Evolutionary conservation across 345 rosid genomes (phyloP).

Genomic region (Toxicodendron radicans): DNA sequence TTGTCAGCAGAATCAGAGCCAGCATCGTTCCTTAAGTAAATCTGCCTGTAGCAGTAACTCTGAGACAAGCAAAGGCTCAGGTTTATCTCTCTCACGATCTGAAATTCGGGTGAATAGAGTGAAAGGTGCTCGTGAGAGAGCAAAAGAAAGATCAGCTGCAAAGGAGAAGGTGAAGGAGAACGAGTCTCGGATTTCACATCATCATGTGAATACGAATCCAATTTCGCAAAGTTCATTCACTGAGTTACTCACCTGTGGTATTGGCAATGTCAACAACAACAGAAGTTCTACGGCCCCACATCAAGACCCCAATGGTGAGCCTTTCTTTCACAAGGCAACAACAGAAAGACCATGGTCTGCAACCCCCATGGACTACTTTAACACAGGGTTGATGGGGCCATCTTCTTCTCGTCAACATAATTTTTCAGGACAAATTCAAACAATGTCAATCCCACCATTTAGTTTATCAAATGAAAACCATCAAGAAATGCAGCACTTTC

Average conservation of each 20-base stretch:
- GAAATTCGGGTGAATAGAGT: slow-evolving; percentile 59
- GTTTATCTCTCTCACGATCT: slow-evolving; percentile 71
- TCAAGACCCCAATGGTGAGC: slow-evolving; percentile 27
- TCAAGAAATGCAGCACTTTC: slow-evolving; percentile 63
- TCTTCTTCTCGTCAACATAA: slow-evolving; percentile 40
- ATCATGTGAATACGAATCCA: slow-evolving; percentile 31
- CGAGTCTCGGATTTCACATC: slow-evolving; percentile 28
- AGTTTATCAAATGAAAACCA: slow-evolving; percentile 46
- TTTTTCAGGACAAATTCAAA: slow-evolving; percentile 50
- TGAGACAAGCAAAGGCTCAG: slow-evolving; percentile 89
- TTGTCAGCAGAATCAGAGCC: slow-evolving; percentile 50
- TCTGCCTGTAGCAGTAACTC: slow-evolving; percentile 96
- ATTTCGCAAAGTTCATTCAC: slow-evolving; percentile 61
- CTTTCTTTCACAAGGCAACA: slow-evolving; percentile 36
- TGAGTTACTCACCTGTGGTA: slow-evolving; percentile 78
- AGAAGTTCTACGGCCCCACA: slow-evolving; percentile 41
- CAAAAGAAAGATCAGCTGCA: slow-evolving; percentile 70
- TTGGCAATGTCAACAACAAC: slow-evolving; percentile 27
- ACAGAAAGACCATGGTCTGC: slow-evolving; percentile 57
- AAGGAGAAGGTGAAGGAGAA: slow-evolving; percentile 80
- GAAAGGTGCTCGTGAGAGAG: slow-evolving; percentile 67
- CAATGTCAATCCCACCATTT: slow-evolving; percentile 41
- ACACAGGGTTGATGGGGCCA: slow-evolving; percentile 47
- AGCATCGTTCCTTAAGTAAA: slow-evolving; percentile 65
- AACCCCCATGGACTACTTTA: slow-evolving; percentile 66